These are phyloP conservation scores for Metschnikowia arizonensis DNA, from an alignment of 805 yeast genomes.

Conservation along the genomic window DNA sequence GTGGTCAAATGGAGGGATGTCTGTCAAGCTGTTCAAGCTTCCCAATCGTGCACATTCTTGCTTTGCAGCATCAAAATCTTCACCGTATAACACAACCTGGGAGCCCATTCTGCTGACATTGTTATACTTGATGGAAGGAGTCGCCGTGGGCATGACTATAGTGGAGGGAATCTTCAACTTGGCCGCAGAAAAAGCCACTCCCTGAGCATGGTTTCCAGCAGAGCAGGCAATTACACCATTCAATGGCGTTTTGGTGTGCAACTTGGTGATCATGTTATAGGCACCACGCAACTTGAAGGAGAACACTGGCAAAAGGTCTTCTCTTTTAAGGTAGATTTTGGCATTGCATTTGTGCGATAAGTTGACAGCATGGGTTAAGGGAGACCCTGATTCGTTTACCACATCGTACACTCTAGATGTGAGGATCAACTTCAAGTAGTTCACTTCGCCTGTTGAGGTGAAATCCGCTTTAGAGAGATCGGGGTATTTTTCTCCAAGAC, in stretches of 20 bases:
- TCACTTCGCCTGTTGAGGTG: slow-evolving; percentile 66
- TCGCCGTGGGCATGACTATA: slow-evolving; percentile 96
- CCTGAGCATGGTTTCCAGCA: slow-evolving; percentile 99
- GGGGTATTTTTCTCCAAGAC: slow-evolving; percentile 35
- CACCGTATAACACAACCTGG: slow-evolving; percentile 88
- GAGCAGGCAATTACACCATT: slow-evolving; percentile 96
- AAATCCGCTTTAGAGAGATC: slow-evolving; percentile 50
- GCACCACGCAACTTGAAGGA: slow-evolving; percentile 97
- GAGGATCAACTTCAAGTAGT: slow-evolving; percentile 83
- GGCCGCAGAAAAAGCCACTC: slow-evolving; percentile 91
- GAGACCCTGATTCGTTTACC: slow-evolving; percentile 72
- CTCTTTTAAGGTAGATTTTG: slow-evolving; percentile 78
- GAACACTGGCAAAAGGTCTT: slow-evolving; percentile 91
- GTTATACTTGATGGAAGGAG: slow-evolving; percentile 90
- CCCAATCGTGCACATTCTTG: slow-evolving; percentile 76
- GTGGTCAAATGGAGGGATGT: slow-evolving; percentile 97
- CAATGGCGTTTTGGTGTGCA: slow-evolving; percentile 57
- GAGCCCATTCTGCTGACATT: slow-evolving; percentile 92
- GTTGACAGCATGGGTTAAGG: slow-evolving; percentile 69
- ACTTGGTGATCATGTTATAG: slow-evolving; percentile 90
- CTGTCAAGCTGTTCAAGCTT: slow-evolving; percentile 67
- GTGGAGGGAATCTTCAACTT: slow-evolving; percentile 87
- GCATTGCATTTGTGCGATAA: slow-evolving; percentile 73
- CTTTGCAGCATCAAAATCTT: slow-evolving; percentile 94
- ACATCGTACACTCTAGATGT: slow-evolving; percentile 95